phyloP scores from a whole-genome alignment of 306 rosid genomes.

The Betula pendula region DNA sequence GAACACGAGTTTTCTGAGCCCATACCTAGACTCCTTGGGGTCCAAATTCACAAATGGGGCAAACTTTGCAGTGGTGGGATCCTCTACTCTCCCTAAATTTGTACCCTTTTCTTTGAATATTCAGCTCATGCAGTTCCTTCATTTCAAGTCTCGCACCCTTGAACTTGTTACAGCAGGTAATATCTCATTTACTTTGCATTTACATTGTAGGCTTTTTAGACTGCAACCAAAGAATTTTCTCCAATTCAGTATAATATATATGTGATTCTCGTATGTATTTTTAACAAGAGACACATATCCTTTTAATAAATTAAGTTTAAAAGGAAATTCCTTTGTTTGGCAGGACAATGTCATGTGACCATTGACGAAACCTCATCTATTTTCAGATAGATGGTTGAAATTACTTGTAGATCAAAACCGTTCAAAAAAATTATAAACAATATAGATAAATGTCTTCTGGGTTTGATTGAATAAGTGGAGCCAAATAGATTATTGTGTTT shows the following conservation, averaged over 20 bases:
- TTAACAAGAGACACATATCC: too few relatives aligned
- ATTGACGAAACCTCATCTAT: too few relatives aligned
- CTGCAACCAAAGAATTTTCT: too few relatives aligned
- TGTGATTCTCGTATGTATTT: too few relatives aligned
- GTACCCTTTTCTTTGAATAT: slow-evolving; percentile 81
- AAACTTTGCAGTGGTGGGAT: slow-evolving; percentile 89
- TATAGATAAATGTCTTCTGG: background rate
- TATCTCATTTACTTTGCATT: background rate
- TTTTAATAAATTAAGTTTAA: too few relatives aligned
- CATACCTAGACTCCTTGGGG: slow-evolving; percentile 75
- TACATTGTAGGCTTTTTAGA: background rate
- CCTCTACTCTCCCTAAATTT: slow-evolving; percentile 75
- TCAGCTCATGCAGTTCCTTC: slow-evolving; percentile 85
- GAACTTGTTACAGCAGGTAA: slow-evolving; percentile 63
- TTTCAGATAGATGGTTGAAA: too few relatives aligned
- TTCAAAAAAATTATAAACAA: too few relatives aligned
- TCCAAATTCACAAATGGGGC: slow-evolving; percentile 79
- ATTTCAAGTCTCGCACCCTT: slow-evolving; percentile 66
- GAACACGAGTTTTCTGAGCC: slow-evolving; percentile 54
- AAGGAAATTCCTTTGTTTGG: too few relatives aligned
- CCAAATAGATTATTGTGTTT: too few relatives aligned
- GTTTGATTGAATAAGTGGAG: background rate
- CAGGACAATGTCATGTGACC: too few relatives aligned
- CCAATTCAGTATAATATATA: too few relatives aligned
- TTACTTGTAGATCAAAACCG: too few relatives aligned